These are phyloP conservation scores for Populus hybrid DNA, from an alignment of 441 rosid species.

Conservation along the genomic window DNA sequence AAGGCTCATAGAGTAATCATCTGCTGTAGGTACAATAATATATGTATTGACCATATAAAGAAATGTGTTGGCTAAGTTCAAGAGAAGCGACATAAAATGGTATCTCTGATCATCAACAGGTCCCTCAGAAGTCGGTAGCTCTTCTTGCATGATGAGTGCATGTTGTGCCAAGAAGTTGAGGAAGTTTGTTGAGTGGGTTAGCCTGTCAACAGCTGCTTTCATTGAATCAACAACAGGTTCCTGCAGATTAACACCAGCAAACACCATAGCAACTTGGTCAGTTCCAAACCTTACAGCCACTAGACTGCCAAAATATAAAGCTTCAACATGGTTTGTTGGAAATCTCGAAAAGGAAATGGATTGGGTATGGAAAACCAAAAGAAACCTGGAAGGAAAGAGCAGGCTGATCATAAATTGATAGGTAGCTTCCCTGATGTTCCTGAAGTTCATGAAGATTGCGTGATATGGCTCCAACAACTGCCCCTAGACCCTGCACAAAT, in stretches of 20 bases:
- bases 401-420: conserved; percentile 92
- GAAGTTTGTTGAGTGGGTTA: conserved; percentile 76
- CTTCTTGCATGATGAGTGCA: conserved; percentile 98
- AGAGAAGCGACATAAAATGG: conserved; percentile 77
- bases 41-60: conserved; percentile 99
- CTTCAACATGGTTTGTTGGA: neutral
- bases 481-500: conserved; percentile 78
- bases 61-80: conserved; percentile 85
- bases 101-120: conserved; percentile 59
- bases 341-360: neutral
- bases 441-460: conserved; percentile 99
- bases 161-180: conserved; percentile 93
- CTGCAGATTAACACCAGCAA: conserved; percentile 33
- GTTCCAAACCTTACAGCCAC: conserved; percentile 8
- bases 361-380: conserved; percentile 11
- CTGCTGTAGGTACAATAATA: conserved; percentile 95
- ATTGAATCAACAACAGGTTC: conserved; percentile 85
- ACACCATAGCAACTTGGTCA: conserved; percentile 12
- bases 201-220: conserved; percentile 83
- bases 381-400: conserved; percentile 77
- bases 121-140: conserved; percentile 82
- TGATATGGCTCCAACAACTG: conserved; percentile 96
- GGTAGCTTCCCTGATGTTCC: conserved; percentile 90
- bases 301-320: conserved; percentile 6
- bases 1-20: conserved; percentile 89